Evolutionary conservation across 2,329 filamentous ascomycete species (phyloP), one percentile per base, ranked within the genome.

Genomic region (Trichoderma sp.): DNA sequence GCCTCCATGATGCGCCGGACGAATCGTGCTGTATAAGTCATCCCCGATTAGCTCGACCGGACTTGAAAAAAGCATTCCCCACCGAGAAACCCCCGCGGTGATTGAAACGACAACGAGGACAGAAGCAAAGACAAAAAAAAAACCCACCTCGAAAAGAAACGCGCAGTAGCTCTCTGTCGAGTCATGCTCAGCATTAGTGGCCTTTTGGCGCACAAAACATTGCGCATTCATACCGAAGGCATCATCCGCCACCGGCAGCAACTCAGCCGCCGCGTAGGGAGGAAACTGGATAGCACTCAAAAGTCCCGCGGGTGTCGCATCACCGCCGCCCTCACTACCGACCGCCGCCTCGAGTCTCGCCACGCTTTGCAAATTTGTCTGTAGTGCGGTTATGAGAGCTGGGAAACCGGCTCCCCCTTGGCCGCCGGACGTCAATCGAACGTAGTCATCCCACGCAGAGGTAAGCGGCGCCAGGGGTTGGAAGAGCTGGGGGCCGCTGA

Each of bases 111-210:
- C 25, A 48, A 32, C 17, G 10, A 56, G 6, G n/a, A 17, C 50
- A 45, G 22, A 63, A 8, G 37, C 12, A 54, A 1, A 4, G 9
- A 1, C 15, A 39, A 32, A 57, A 37, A 8, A 8, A 25, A 37
- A 25, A 72, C 80, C 67, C 72, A 87, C 85, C 78, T 87, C 83
- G 71, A 84, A 87, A 22, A 87, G 74, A 72, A 87, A 86, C 50
- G 84, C 74, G 69, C 82, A 86, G 48, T 84, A 76, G 39, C 79
- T 80, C 50, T 83, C 81, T 22, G 76, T 74, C 22, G 73, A 73
- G 25, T 72, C 73, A 27, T 72, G 71, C 10, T 70, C 74, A 45
- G 76, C 77, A 54, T 76, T 73, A 17, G 71, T 70, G 34, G 75
- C 73, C 6, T 79, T 76, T 9, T 84, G 72, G 54, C 80, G 78